Evolutionary conservation across 768 basidiomycete genomes (phyloP).

Genomic region (Daedalea quercina): DNA sequence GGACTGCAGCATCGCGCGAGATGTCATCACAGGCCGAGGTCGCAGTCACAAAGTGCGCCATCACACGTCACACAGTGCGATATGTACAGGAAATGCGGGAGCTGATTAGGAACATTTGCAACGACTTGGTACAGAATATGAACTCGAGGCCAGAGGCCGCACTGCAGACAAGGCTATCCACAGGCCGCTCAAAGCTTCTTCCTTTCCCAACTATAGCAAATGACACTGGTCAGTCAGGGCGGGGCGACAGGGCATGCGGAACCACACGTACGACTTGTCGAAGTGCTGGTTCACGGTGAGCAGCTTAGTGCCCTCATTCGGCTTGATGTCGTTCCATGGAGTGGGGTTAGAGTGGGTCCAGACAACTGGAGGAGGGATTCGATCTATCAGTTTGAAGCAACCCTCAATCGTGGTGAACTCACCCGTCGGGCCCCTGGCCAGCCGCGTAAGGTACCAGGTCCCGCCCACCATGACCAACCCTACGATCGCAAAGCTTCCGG

Average conservation of each 20-base stretch:
- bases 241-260: constrained; percentile 3
- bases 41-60: not conserved
- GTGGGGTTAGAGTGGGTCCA: constrained; percentile 73
- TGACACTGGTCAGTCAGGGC: constrained; percentile 3
- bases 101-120: not conserved
- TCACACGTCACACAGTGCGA: constrained; percentile 9
- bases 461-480: constrained; percentile 38
- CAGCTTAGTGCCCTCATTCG: constrained; percentile 69
- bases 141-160: not conserved
- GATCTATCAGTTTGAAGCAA: not conserved
- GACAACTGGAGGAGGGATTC: constrained; percentile 32
- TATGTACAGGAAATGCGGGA: not conserved
- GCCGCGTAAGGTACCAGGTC: constrained; percentile 35
- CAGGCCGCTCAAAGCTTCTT: constrained; percentile 49
- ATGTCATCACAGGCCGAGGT: constrained; percentile 1
- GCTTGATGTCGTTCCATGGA: constrained; percentile 83
- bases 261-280: constrained; percentile 52
- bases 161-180: not conserved
- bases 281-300: constrained; percentile 67
- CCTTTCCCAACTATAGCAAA: constrained; percentile 57
- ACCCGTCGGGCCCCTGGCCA: constrained; percentile 36
- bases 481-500: constrained; percentile 39
- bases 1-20: not conserved
- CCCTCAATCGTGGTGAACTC: constrained; percentile 1
- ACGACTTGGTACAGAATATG: not conserved